Percentiles rank a stretch among this genome's conserved stretches.
These are phyloP conservation scores for Phytopythium chamaehyphon DNA, from an alignment of 352 stramenopile genomes.

Conservation along the genomic window DNA sequence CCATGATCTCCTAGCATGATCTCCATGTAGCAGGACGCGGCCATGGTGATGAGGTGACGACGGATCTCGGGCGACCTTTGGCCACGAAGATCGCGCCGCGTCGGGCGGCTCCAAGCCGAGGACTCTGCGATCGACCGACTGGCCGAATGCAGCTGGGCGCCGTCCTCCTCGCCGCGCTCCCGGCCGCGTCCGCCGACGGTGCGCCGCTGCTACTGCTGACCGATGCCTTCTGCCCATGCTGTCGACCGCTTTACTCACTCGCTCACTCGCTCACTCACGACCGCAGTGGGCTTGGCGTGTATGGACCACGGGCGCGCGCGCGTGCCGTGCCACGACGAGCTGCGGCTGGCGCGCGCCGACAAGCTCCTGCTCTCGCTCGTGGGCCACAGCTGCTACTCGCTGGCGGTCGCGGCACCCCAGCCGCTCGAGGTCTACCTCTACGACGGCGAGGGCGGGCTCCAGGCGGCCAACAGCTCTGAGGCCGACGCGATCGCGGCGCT, in stretches of 20 bases:
- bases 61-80: slow-evolving; percentile 1
- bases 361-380: slow-evolving; percentile 54
- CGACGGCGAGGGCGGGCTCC: slow-evolving; percentile 14
- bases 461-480: slow-evolving; percentile 4
- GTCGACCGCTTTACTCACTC: background rate
- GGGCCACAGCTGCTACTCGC: slow-evolving; percentile 49
- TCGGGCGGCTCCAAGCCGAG: too few relatives aligned
- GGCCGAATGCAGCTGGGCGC: background rate
- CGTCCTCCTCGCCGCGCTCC: background rate
- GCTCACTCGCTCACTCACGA: too few relatives aligned
- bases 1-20: too few relatives aligned
- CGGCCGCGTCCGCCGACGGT: background rate
- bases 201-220: too few relatives aligned
- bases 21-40: too few relatives aligned
- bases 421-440: slow-evolving; percentile 57
- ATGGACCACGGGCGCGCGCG: slow-evolving; percentile 37
- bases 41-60: too few relatives aligned
- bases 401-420: slow-evolving; percentile 28
- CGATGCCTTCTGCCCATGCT: background rate
- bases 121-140: background rate
- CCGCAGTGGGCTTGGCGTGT: slow-evolving; percentile 16
- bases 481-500: background rate
- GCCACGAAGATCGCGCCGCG: background rate
- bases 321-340: slow-evolving; percentile 46
- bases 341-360: slow-evolving; percentile 34